Conservation (phyloP, 148 eudicot species). For the Silene conica region DNA sequence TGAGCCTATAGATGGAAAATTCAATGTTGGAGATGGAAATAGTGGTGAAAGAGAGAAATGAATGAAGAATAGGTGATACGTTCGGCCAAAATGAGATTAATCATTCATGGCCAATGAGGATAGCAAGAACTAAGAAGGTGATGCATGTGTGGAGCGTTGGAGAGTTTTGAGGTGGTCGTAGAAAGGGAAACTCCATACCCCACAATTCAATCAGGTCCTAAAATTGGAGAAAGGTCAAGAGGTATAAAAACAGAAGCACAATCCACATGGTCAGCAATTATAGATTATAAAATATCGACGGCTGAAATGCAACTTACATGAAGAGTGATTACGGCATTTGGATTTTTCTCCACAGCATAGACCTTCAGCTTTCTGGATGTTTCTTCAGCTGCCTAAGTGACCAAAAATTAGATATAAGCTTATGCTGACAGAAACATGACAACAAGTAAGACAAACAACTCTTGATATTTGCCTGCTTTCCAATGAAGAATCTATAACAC, state of each 20-base stretch:
- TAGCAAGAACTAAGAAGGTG: too few relatives aligned
- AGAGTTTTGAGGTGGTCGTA: too few relatives aligned
- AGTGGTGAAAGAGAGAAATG: not conserved
- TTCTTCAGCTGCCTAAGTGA: constrained; percentile 85
- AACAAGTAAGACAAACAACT: not conserved
- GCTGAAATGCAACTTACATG: constrained; percentile 59
- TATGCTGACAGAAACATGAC: not conserved
- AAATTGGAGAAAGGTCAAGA: too few relatives aligned
- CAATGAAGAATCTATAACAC: not conserved
- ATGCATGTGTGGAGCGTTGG: too few relatives aligned
- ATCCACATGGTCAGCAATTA: not conserved
- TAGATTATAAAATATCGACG: not conserved
- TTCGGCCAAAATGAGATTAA: not conserved
- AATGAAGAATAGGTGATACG: not conserved
- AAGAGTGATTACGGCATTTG: constrained; percentile 92
- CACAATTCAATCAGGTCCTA: not conserved
- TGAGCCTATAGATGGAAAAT: too few relatives aligned
- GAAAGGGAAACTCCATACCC: not conserved
- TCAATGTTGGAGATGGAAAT: not conserved
- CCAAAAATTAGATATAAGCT: constrained; percentile 2
- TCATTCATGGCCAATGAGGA: too few relatives aligned
- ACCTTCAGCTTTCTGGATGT: constrained; percentile 82
- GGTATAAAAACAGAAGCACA: not conserved
- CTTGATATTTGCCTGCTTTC: not conserved
- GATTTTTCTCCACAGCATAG: constrained; percentile 98